Conservation (phyloP, 202 grass and related monocot species). For the Cymbopogon flexuosus region DNA sequence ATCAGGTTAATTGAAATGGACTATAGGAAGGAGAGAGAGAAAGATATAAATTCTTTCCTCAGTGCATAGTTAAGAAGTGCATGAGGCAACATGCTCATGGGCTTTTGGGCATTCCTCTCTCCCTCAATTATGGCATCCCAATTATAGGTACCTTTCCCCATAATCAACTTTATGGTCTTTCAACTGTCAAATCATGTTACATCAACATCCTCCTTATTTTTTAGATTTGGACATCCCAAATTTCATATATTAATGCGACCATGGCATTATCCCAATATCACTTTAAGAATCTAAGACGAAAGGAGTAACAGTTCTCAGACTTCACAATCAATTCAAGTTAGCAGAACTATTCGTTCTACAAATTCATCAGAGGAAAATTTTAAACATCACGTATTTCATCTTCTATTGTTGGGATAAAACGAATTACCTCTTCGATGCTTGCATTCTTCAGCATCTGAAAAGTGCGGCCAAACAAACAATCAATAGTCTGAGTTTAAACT, state of each 20-base stretch:
- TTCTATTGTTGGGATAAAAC: neutral
- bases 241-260: conserved; percentile 8
- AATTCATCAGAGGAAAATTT: conserved; percentile 9
- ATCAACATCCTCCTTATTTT: conserved; percentile 10
- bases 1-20: conserved; percentile 11
- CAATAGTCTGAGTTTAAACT: neutral
- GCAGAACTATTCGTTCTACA: neutral
- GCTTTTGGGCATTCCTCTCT: neutral
- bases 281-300: neutral
- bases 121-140: conserved; percentile 35
- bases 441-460: conserved; percentile 81
- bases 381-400: neutral
- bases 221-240: neutral
- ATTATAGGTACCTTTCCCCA: conserved; percentile 30
- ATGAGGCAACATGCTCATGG: conserved; percentile 22
- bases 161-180: conserved; percentile 35
- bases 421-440: conserved; percentile 69
- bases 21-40: neutral
- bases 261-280: neutral
- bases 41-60: neutral
- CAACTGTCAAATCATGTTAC: conserved; percentile 18
- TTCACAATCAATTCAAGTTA: neutral
- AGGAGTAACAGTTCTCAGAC: neutral
- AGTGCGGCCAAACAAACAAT: neutral
- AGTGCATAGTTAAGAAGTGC: conserved; percentile 20